Evolutionary conservation across 73 alveolate genomes (phyloP).

Genomic region (Paramecium octaurelia): DNA sequence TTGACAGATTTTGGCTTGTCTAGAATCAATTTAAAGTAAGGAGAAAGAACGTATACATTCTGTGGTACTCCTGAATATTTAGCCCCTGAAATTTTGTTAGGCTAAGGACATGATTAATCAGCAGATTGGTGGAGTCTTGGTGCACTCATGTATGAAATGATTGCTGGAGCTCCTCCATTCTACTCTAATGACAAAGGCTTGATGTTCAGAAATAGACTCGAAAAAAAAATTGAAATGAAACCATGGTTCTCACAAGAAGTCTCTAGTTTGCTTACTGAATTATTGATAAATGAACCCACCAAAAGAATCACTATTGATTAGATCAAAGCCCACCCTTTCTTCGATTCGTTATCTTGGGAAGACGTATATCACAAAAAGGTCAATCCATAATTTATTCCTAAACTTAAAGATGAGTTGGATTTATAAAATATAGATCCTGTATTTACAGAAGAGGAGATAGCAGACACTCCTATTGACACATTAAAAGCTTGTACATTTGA

Average conservation of each 20-base stretch:
- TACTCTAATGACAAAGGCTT: conserved; percentile 74
- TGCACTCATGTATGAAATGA: conserved; percentile 83
- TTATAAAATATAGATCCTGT: conserved; percentile 43
- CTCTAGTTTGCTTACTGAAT: background rate
- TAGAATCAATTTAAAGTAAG: conserved; percentile 73
- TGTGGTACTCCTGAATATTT: conserved; percentile 80
- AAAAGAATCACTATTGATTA: conserved; percentile 47
- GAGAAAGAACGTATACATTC: conserved; percentile 73
- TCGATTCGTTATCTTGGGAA: conserved; percentile 42
- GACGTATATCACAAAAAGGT: conserved; percentile 22
- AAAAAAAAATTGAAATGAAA: conserved; percentile 68
- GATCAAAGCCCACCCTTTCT: conserved; percentile 45
- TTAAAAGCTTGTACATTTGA: background rate
- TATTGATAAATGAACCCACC: conserved; percentile 52
- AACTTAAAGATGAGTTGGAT: conserved; percentile 43
- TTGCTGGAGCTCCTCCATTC: conserved; percentile 90
- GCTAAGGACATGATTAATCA: conserved; percentile 46
- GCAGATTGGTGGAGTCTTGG: conserved; percentile 72
- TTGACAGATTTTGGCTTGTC: conserved; percentile 89
- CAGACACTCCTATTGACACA: background rate
- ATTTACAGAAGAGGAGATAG: background rate
- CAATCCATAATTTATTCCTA: conserved; percentile 55
- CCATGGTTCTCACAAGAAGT: conserved; percentile 54
- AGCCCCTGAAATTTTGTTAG: conserved; percentile 75
- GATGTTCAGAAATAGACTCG: conserved; percentile 69